Base-by-base conservation (phyloP, 2,329 filamentous ascomycete species). In the Aspergillus ruber region DNA sequence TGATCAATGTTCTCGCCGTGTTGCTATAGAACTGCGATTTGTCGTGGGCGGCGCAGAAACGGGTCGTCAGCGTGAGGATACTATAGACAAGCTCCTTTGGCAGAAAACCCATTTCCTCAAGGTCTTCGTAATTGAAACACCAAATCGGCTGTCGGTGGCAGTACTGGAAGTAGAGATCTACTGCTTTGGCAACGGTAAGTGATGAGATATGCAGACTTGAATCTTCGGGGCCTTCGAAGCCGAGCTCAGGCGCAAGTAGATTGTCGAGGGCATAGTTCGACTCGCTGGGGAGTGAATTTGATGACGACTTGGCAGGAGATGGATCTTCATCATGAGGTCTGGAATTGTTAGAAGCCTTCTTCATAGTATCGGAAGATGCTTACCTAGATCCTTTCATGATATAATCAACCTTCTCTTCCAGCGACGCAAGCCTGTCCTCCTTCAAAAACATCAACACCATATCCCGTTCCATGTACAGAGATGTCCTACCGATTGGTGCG, bases 331-430 rank as follows among this genome's bases (percentile, higher is more conserved):
- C 41, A n/a, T 6, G n/a, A 1, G n/a, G 41, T 29, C 23, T 25
- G 7, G 3, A 6, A 6, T 17, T n/a, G 23, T 29, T 23, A 25
- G 25, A 18, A 3, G 5, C 18, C n/a, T 13, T 6, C 1, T 5
- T 12, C n/a, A 43, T 15, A 29, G 23, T 10, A 17, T 25, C 1
- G 8, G 6, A 23, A 9, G 29, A 32, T 42, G 38, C 45, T 27
- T 63, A 69, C 64, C 62, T 57, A 49, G 61, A 69, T 46, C 74
- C 73, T 42, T 65, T 76, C 17, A 78, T 60, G 45, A 78, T 65
- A 49, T 73, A 70, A 59, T 78, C 74, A 42, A 78, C 68, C 57
- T 78, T 78, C 60, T 77, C 74, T 61, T 78, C 75, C 36, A 78
- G 54, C 44, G 73, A 71, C 12, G 74, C 74, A n/a, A 78, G 62